Evolutionary conservation across 73 alveolate species (phyloP).

Genomic region (Stentor roeselii): DNA sequence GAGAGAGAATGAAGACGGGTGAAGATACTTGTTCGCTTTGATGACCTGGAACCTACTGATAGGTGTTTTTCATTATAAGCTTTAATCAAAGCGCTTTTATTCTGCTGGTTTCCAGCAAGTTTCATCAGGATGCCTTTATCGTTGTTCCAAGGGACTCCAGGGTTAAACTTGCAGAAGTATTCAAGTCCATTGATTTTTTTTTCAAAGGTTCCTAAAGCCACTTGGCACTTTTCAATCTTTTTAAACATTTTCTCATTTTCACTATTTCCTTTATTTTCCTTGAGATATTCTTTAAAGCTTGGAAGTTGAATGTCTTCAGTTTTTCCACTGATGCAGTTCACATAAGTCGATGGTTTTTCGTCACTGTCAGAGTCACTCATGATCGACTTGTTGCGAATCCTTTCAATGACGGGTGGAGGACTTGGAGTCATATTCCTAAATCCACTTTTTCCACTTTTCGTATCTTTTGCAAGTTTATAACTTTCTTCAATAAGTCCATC

Average conservation of each 20-base stretch:
- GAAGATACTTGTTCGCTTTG: background rate
- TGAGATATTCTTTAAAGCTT: background rate
- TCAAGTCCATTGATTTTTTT: slow-evolving; percentile 20
- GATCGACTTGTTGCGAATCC: background rate
- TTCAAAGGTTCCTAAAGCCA: background rate
- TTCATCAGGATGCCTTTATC: background rate
- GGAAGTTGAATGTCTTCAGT: background rate
- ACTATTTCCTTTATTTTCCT: background rate
- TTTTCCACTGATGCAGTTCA: background rate
- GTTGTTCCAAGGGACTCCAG: slow-evolving; percentile 16
- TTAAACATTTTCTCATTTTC: background rate
- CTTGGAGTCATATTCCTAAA: background rate
- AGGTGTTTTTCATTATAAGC: slow-evolving; percentile 19
- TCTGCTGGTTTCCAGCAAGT: background rate
- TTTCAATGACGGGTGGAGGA: background rate
- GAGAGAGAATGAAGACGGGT: no score
- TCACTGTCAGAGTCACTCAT: background rate
- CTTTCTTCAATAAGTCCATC: background rate
- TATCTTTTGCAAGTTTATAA: background rate
- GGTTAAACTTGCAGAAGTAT: slow-evolving; percentile 11
- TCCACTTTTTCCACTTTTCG: background rate
- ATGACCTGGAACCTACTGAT: background rate
- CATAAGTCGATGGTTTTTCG: slow-evolving; percentile 20
- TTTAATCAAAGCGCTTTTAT: background rate
- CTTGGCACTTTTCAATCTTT: background rate